Conservation (phyloP, 164 flowering plant species). For the Echeveria elegans region DNA sequence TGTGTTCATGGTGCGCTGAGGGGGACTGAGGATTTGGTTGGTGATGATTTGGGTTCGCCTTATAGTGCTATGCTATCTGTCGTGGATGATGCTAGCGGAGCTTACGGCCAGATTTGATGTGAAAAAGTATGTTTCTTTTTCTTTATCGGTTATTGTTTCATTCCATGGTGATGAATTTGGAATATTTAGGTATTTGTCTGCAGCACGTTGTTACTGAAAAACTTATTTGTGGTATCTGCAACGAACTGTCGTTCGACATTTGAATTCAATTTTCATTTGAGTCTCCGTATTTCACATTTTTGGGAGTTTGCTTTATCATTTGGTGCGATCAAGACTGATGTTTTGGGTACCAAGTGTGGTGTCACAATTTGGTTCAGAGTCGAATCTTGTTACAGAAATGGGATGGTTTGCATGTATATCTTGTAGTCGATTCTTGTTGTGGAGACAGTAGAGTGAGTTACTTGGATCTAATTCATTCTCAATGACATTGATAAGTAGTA, state of each 20-base stretch:
- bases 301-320: no score
- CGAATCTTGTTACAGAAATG: no score
- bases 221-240: not conserved
- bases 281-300: not conserved
- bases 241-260: not conserved
- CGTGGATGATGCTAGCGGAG: slow-evolving; percentile 19
- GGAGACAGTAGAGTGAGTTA: not conserved
- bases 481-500: not conserved
- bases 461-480: not conserved
- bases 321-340: no score
- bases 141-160: not conserved
- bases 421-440: not conserved
- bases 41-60: slow-evolving; percentile 27
- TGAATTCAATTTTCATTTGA: not conserved
- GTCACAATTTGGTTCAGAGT: no score
- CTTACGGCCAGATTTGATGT: slow-evolving; percentile 15
- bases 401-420: no score
- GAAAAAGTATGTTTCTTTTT: not conserved
- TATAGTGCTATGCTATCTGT: slow-evolving; percentile 30
- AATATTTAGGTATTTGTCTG: not conserved
- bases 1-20: slow-evolving; percentile 48
- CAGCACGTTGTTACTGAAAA: no score
- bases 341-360: no score
- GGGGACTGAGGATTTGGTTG: slow-evolving; percentile 39
- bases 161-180: not conserved